Base-by-base conservation (phyloP, 2,329 filamentous ascomycete genomes). In the Xylaria sp. region DNA sequence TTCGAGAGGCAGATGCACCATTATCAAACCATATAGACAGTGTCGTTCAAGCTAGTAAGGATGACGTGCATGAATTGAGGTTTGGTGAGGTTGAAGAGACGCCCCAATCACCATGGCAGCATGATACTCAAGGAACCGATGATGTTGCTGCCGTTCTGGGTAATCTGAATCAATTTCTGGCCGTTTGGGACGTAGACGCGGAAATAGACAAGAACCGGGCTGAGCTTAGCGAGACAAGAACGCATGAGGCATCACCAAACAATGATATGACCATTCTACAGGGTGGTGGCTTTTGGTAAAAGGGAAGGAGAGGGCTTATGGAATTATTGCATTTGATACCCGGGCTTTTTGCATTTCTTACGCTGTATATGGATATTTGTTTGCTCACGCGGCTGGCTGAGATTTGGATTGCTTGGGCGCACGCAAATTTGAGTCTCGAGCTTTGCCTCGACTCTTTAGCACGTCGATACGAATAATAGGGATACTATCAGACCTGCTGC, bases 61-160 rank as follows among this genome's bases (percentile, higher is more conserved):
- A 8, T 2, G 49, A 66, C 10, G 67, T 73, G 23, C 10, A n/a
- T 4, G 55, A 64, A 70, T 39, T 41, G 58, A 31, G 54, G 73
- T 9, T 62, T 67, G 41, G 49, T 41, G 51, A 31, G 33, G 52
- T 8, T 3, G 36, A 60, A 23, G 69, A 72, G 15, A 10, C 1
- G 46, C 72, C 70, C 9, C 78, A 78, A 63, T 77, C 77, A 1
- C 78, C 78, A 0, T 79, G 77, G 78, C 73, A 67, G 33, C 70
- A 67, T 13, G 72, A 78, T 18, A 74, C 71, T 28, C 71, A 77
- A 64, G 83, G 82, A 33, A 80, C 79, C 0, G 84, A 86, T 67
- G 82, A 84, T 64, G 83, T 83, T 46, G 82, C 78, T n/a, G 82
- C 78, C 4, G 83, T 86, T 0, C 76, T 86, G 66, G 78, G 81